These are phyloP conservation scores for Petasospora fabianii DNA, from an alignment of 1,139 yeast genomes.

Conservation along the genomic window DNA sequence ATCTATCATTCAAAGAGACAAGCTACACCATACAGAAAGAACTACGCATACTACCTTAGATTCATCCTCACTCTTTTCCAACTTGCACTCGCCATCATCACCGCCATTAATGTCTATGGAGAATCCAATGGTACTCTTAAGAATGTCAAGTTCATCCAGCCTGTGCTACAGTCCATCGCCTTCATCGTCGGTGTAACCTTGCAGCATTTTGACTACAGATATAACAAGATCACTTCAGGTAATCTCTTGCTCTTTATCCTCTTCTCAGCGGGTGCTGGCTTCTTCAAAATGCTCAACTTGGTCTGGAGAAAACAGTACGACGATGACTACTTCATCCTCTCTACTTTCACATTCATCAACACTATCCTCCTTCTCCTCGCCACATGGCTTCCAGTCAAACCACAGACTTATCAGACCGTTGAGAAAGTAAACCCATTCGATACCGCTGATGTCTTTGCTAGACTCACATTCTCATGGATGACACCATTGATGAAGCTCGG, in stretches of 20 bases:
- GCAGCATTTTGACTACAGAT: constrained; percentile 71
- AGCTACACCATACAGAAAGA: constrained; percentile 37
- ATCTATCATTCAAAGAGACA: constrained; percentile 24
- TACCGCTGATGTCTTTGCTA: constrained; percentile 75
- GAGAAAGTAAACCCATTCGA: constrained; percentile 61
- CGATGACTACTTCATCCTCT: constrained; percentile 37
- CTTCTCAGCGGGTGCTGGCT: constrained; percentile 41
- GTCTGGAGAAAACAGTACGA: constrained; percentile 41
- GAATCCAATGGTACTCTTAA: neutral
- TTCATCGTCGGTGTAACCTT: constrained; percentile 50
- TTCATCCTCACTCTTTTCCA: constrained; percentile 31
- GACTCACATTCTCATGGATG: constrained; percentile 89
- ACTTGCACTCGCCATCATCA: constrained; percentile 27
- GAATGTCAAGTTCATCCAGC: constrained; percentile 24
- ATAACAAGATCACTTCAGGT: constrained; percentile 63
- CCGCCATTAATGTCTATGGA: constrained; percentile 17
- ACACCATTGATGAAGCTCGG: constrained; percentile 86
- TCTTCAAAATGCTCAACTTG: constrained; percentile 45
- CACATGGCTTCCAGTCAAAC: constrained; percentile 51
- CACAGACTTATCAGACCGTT: constrained; percentile 37
- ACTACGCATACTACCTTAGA: constrained; percentile 35
- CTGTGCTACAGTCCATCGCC: constrained; percentile 26
- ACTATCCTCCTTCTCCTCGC: constrained; percentile 48
- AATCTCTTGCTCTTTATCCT: constrained; percentile 77
- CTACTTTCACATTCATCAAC: constrained; percentile 46